These are phyloP conservation scores for Cladophialophora exuberans DNA, from an alignment of 2,329 filamentous ascomycete species.

Conservation along the genomic window DNA sequence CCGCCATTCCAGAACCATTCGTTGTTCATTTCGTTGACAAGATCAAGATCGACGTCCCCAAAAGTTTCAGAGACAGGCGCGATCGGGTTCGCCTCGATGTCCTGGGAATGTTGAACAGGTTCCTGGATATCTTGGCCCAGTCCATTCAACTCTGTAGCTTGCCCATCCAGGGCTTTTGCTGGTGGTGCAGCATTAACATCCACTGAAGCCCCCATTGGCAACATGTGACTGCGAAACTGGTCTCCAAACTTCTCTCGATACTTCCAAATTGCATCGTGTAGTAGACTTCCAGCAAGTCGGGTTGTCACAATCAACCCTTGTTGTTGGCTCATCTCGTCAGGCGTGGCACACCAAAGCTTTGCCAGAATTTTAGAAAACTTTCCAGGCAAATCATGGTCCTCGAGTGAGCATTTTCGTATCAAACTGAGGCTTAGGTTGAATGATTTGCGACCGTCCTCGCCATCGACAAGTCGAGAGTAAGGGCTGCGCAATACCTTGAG, in stretches of 20 bases:
- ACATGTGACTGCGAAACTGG: neutral
- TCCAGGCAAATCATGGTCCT: slow-evolving; percentile 64
- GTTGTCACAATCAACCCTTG: slow-evolving; percentile 27
- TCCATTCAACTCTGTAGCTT: neutral
- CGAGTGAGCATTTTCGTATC: slow-evolving; percentile 63
- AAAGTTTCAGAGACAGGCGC: neutral
- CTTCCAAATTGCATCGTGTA: slow-evolving; percentile 67
- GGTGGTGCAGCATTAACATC: neutral
- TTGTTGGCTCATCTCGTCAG: slow-evolving; percentile 33
- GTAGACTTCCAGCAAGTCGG: slow-evolving; percentile 43
- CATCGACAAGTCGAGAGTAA: slow-evolving; percentile 4
- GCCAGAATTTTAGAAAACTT: slow-evolving; percentile 67
- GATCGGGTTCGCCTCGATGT: neutral
- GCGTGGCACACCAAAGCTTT: slow-evolving; percentile 62
- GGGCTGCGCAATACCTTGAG: slow-evolving; percentile 57
- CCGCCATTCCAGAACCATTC: slow-evolving; percentile 2
- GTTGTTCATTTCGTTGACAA: neutral
- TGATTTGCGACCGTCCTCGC: slow-evolving; percentile 5
- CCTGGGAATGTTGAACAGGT: neutral
- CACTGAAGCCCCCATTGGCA: neutral
- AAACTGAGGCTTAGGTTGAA: slow-evolving; percentile 5
- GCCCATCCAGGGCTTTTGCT: neutral
- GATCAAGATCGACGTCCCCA: neutral
- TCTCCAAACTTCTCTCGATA: slow-evolving; percentile 66
- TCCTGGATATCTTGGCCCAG: neutral